A percentile compares a stretch with the other conserved stretches of the same genome.
These are phyloP conservation scores for Lodderomyces margitis DNA, from an alignment of 1,139 yeast species.

Conservation along the genomic window DNA sequence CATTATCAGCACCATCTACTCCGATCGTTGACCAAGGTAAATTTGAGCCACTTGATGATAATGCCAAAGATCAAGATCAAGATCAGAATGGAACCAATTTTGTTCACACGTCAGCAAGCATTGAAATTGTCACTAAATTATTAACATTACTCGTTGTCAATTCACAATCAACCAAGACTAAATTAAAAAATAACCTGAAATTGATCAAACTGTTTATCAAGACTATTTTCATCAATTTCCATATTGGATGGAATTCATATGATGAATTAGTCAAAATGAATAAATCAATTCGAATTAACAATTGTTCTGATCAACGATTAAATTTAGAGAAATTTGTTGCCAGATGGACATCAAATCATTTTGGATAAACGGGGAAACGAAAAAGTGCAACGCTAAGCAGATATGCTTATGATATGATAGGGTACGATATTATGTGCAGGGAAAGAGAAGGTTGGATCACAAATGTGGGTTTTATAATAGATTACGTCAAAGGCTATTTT, in stretches of 20 bases:
- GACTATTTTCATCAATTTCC: constrained; percentile 38
- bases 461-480: too few relatives aligned
- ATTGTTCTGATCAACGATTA: constrained; percentile 29
- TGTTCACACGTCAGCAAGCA: constrained; percentile 23
- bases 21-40: constrained; percentile 25
- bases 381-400: too few relatives aligned
- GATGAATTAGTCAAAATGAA: constrained; percentile 34
- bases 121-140: constrained; percentile 29
- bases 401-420: too few relatives aligned
- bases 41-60: not conserved
- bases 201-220: constrained; percentile 36
- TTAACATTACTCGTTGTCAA: constrained; percentile 38
- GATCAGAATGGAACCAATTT: constrained; percentile 7
- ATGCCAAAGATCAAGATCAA: not conserved
- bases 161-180: constrained; percentile 36
- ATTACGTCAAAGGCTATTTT: too few relatives aligned
- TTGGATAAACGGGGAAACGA: too few relatives aligned
- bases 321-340: constrained; percentile 39
- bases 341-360: constrained; percentile 32
- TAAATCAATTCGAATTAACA: constrained; percentile 39
- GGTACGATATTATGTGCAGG: too few relatives aligned
- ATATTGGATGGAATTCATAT: constrained; percentile 43
- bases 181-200: constrained; percentile 29
- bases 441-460: too few relatives aligned
- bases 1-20: constrained; percentile 46